A percentile compares a stretch with the other conserved stretches of the same genome.
These are phyloP conservation scores for Astragalus glycyphyllos DNA, from an alignment of 306 rosid genomes.

Conservation along the genomic window DNA sequence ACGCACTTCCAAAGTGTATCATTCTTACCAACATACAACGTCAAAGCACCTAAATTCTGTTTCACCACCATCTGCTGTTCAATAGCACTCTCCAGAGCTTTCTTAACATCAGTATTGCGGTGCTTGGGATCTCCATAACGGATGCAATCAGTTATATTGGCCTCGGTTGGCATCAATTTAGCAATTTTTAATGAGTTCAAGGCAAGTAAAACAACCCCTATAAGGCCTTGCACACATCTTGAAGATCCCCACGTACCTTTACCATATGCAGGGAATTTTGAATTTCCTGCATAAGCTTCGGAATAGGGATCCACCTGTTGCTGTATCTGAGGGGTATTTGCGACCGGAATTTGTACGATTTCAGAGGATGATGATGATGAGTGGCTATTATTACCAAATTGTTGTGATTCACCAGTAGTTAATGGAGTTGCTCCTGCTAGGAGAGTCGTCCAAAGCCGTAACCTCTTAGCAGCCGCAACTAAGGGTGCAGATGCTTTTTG, in stretches of 20 bases:
- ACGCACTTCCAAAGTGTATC: slow-evolving; percentile 84
- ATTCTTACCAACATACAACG: slow-evolving; percentile 76
- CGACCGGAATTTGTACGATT: slow-evolving; percentile 45
- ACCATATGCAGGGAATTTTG: slow-evolving; percentile 56
- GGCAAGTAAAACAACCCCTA: slow-evolving; percentile 83
- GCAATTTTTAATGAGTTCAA: slow-evolving; percentile 74
- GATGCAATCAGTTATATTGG: slow-evolving; percentile 78
- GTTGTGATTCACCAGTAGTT: slow-evolving; percentile 65
- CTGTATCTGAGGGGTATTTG: slow-evolving; percentile 44
- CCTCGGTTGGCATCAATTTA: slow-evolving; percentile 85
- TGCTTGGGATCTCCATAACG: slow-evolving; percentile 84
- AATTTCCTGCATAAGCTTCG: slow-evolving; percentile 56
- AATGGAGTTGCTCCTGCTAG: slow-evolving; percentile 79
- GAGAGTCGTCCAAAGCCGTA: slow-evolving; percentile 95
- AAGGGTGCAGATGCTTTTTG: slow-evolving; percentile 86
- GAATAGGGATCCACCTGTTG: slow-evolving; percentile 52
- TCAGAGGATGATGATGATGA: slow-evolving; percentile 47
- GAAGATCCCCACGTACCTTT: slow-evolving; percentile 77
- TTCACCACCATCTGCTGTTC: slow-evolving; percentile 82
- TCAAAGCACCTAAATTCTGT: slow-evolving; percentile 80
- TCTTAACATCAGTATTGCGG: slow-evolving; percentile 76
- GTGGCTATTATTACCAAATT: slow-evolving; percentile 51
- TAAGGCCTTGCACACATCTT: slow-evolving; percentile 82
- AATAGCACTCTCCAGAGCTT: slow-evolving; percentile 80
- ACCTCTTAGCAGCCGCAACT: slow-evolving; percentile 89